Evolutionary conservation across 2,329 filamentous ascomycete genomes (phyloP), one percentile per base, ranked within the genome.

Genomic region (Exophiala spinifera): DNA sequence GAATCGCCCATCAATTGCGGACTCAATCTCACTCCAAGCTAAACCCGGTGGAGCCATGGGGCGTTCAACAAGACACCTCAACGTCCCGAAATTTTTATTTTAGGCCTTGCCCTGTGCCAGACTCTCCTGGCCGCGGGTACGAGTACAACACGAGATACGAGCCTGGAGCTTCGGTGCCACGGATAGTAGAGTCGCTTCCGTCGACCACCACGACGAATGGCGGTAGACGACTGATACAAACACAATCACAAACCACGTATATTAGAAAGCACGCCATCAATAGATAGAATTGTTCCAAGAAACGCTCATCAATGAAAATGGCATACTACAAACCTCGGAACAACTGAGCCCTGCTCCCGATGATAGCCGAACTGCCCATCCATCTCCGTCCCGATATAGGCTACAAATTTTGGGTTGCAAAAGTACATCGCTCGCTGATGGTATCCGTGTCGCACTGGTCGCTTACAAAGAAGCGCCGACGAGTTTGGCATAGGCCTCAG

Each of bases 401-500:
- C 53, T 51, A 61, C 56, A 55, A 17, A 28, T 42, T 46, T 51
- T 23, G 23, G 51, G n/a, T 37, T 19, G 46, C 55, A 51, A 49
- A n/a, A 58, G 55, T 58, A 61, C 55, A 58, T 48, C 46, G 21
- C 55, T 49, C 40, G 36, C 51, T 48, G 31, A 5, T 49, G 20
- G 34, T 15, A 36, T 20, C 25, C 40, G 11, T 39, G 20, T 17
- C 28, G 50, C 28, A 15, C 42, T 19, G 28, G 39, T 61, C 50
- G 64, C 73, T 88, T 90, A 97, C 77, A 96, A 81, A 80, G 91
- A 91, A 71, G 91, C 91, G 74, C 84, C 84, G 64, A 88, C 86
- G 67, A 97, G 85, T 85, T 97, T 92, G 75, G 89, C 85, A 83
- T 91, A 97, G 74, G 92, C 92, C 72, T 91, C 90, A 58, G 94